Evolutionary conservation across 352 stramenopile genomes (phyloP).

Genomic region (Phytopythium vexans): DNA sequence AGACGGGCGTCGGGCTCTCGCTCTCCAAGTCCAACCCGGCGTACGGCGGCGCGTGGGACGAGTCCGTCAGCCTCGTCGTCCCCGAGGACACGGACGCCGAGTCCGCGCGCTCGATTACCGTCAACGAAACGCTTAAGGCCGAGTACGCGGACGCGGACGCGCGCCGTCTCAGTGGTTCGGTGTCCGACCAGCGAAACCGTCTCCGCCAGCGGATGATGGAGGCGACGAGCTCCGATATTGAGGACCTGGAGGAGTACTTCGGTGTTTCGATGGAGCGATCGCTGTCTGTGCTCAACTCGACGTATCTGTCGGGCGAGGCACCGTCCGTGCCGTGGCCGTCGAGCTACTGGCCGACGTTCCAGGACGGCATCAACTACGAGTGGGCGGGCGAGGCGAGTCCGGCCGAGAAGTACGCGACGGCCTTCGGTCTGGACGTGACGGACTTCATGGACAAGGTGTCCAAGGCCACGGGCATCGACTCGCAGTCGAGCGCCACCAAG

Average conservation of each 20-base stretch:
- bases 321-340: constrained; percentile 31
- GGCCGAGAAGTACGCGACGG: constrained; percentile 38
- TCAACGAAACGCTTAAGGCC: constrained; percentile 9
- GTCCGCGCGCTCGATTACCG: constrained; percentile 2
- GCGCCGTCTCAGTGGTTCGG: background rate
- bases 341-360: constrained; percentile 62
- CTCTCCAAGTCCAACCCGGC: constrained; percentile 25
- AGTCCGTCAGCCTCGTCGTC: constrained; percentile 15
- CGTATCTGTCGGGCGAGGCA: constrained; percentile 17
- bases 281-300: constrained; percentile 21
- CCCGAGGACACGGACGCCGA: constrained; percentile 10
- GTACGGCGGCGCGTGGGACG: constrained; percentile 16
- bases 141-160: no score
- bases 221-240: constrained; percentile 19
- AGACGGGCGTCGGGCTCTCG: constrained; percentile 14
- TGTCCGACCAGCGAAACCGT: constrained; percentile 5
- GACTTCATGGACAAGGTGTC: constrained; percentile 38
- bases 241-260: constrained; percentile 29
- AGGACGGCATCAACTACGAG: constrained; percentile 60
- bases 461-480: constrained; percentile 23
- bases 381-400: constrained; percentile 30
- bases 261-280: constrained; percentile 23
- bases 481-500: constrained; percentile 11
- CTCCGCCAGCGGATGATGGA: constrained; percentile 16
- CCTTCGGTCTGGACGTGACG: constrained; percentile 27